These are phyloP conservation scores for Geosmithia putterillii DNA, from an alignment of 2,329 filamentous ascomycete species.

Conservation along the genomic window DNA sequence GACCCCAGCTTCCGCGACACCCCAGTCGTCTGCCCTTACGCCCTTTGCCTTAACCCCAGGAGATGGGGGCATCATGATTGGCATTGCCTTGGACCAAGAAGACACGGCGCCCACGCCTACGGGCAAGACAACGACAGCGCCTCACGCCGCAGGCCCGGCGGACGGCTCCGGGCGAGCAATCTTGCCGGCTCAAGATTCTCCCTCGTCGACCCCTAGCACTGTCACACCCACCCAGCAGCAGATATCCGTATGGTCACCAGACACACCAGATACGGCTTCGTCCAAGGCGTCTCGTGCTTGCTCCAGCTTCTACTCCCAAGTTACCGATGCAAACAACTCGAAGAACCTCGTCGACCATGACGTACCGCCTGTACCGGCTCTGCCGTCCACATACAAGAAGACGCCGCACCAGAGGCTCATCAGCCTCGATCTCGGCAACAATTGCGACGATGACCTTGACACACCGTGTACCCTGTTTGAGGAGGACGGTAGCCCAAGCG, in stretches of 20 bases:
- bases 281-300: constrained; percentile 29
- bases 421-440: constrained; percentile 19
- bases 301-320: constrained; percentile 52
- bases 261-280: constrained; percentile 45
- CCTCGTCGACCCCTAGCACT: background rate
- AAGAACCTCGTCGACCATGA: constrained; percentile 12
- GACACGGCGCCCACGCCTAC: background rate
- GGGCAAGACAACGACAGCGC: background rate
- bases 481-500: constrained; percentile 43
- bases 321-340: constrained; percentile 14
- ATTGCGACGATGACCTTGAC: constrained; percentile 28
- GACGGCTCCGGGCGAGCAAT: background rate
- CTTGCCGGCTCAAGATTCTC: background rate
- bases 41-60: constrained; percentile 48
- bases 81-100: constrained; percentile 26
- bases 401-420: constrained; percentile 19
- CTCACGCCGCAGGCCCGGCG: background rate
- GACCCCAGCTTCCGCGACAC: constrained; percentile 14
- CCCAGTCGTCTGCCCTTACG: constrained; percentile 12
- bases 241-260: constrained; percentile 48
- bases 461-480: constrained; percentile 59
- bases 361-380: constrained; percentile 47
- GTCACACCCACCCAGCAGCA: constrained; percentile 14
- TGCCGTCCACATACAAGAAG: constrained; percentile 33
- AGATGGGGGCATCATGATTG: constrained; percentile 62